These are phyloP conservation scores for Coemansia umbellata DNA, from an alignment of 192 early-diverging fungal genomes.

Conservation along the genomic window DNA sequence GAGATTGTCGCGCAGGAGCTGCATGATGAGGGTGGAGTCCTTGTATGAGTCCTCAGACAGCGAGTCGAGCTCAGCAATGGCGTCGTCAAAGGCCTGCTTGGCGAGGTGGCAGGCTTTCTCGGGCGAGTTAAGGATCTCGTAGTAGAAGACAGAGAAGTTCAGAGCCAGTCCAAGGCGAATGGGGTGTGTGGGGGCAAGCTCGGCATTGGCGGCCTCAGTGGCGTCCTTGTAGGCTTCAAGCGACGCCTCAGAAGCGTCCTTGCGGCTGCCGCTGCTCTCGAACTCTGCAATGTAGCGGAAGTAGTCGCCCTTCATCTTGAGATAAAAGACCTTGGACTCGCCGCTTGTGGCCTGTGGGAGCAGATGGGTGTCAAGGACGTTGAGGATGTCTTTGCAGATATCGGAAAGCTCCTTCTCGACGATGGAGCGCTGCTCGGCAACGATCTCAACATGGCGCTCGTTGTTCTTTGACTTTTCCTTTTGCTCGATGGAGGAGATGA, in stretches of 20 bases:
- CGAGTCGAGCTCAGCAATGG: slow-evolving; percentile 92
- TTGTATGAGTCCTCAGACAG: slow-evolving; percentile 93
- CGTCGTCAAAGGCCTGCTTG: slow-evolving; percentile 95
- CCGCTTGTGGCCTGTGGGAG: slow-evolving; percentile 83
- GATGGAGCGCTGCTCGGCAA: slow-evolving; percentile 86
- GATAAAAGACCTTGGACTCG: slow-evolving; percentile 99
- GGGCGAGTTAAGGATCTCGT: slow-evolving; percentile 95
- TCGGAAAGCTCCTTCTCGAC: slow-evolving; percentile 93
- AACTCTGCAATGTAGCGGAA: slow-evolving; percentile 99
- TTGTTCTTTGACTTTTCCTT: slow-evolving; percentile 91
- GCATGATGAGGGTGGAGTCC: slow-evolving; percentile 98
- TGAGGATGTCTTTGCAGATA: slow-evolving; percentile 92
- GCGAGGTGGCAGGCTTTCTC: slow-evolving; percentile 87
- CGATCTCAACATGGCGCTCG: slow-evolving; percentile 76
- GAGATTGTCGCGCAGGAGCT: slow-evolving; percentile 95
- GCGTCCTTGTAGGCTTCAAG: slow-evolving; percentile 96
- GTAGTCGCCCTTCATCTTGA: slow-evolving; percentile 99
- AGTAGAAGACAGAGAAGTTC: slow-evolving; percentile 99
- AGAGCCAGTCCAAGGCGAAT: slow-evolving; percentile 95
- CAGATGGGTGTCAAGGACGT: slow-evolving; percentile 82
- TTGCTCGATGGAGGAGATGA: slow-evolving; percentile 94
- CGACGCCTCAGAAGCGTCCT: slow-evolving; percentile 81
- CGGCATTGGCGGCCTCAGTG: slow-evolving; percentile 78
- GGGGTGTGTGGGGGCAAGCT: slow-evolving; percentile 89
- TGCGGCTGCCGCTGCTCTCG: slow-evolving; percentile 77